Evolutionary conservation across 2,329 filamentous ascomycete species (phyloP), one percentile per base, ranked within the genome.

Genomic region (Pseudocercospora macadamiae): DNA sequence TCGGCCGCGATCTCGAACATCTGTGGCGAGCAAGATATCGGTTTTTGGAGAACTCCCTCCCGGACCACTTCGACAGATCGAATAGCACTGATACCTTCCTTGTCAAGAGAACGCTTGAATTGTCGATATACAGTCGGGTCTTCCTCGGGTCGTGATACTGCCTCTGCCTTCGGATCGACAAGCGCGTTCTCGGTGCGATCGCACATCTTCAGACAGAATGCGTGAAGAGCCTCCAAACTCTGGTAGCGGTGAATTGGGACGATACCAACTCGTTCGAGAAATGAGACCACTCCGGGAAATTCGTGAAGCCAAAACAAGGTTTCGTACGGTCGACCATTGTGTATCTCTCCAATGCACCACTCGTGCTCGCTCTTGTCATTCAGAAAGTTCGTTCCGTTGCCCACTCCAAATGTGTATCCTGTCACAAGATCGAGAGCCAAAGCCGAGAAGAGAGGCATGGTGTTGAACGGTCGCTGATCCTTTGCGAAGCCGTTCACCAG

Each of bases 1-100:
- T 55, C 54, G 21, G 54, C 54, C 6, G 54, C 54, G n/a, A 55
- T 55, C 30, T 55, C 54, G 16, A 55, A 30, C 26, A 49, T 42
- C 19, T 49, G 44, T 6, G 54, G 54, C 7, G 54, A 55, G 44
- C 44, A 55, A 8, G 54, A 39, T 8, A 49, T 49, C 9, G 54
- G 19, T 16, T 30, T 44, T n/a, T 26, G 19, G n/a, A n/a, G n/a
- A n/a, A n/a, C n/a, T 16, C 34, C 34, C 18, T 49, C 54, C n/a
- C n/a, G n/a, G 30, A 42, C 18, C 8, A 55, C 18, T 49, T 25
- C 16, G 8, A 44, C 48, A 28, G 54, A 55, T 25, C n/a, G 47
- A 10, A 18, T 51, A 19, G 26, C 14, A 18, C 47, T 51, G 19
- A 51, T 10, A 25, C 47, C 47, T 18, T 51, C 47, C 47, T 26